Conservation (phyloP, 768 basidiomycete genomes). For the Melanogaster broomeanus region DNA sequence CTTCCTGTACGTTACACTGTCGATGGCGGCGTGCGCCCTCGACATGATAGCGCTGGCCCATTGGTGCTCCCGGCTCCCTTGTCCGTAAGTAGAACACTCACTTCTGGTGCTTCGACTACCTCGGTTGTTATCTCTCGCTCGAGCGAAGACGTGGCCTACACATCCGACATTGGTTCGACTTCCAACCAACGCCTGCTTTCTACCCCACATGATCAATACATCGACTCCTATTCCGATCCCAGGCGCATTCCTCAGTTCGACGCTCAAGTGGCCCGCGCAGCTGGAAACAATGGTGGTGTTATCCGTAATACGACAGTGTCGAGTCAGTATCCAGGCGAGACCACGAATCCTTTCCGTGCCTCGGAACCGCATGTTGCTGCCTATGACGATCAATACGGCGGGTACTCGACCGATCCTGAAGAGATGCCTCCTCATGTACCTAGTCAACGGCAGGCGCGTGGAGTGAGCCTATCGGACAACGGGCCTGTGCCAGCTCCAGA, state of each 20-base stretch:
- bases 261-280: slow-evolving; percentile 41
- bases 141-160: slow-evolving; percentile 41
- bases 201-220: slow-evolving; percentile 36
- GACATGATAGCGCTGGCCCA: slow-evolving; percentile 70
- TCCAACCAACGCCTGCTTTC: slow-evolving; percentile 47
- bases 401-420: slow-evolving; percentile 38
- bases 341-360: slow-evolving; percentile 59
- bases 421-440: slow-evolving; percentile 26
- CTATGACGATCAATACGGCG: slow-evolving; percentile 38
- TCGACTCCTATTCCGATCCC: slow-evolving; percentile 25
- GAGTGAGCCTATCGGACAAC: slow-evolving; percentile 77
- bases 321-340: slow-evolving; percentile 46
- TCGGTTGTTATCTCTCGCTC: slow-evolving; percentile 48
- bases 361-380: slow-evolving; percentile 43
- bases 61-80: slow-evolving; percentile 78
- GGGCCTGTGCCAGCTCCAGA: slow-evolving; percentile 82
- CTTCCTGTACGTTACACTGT: slow-evolving; percentile 31
- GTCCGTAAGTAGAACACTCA: slow-evolving; percentile 54
- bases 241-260: slow-evolving; percentile 37
- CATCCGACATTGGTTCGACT: slow-evolving; percentile 36
- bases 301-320: slow-evolving; percentile 40
- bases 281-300: slow-evolving; percentile 38
- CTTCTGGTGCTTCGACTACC: slow-evolving; percentile 42
- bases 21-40: slow-evolving; percentile 43
- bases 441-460: slow-evolving; percentile 42